Base-by-base conservation (phyloP, 2,329 filamentous ascomycete species). In the Trichophyton rubrum region DNA sequence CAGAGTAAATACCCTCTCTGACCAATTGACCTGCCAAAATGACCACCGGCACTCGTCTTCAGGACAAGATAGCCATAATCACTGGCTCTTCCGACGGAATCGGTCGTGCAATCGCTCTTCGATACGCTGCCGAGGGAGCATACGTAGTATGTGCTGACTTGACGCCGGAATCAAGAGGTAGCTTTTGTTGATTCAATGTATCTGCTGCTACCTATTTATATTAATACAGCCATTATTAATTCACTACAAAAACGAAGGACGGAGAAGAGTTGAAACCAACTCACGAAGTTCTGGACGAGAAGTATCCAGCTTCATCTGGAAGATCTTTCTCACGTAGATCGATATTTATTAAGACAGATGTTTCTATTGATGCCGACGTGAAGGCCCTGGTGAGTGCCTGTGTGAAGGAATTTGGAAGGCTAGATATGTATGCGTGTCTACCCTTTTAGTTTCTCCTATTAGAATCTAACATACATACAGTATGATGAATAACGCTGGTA, bases 401-500 rank as follows among this genome's bases (percentile, higher is more conserved):
- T 1, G 75, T 75, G 2, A 61, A 66, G n/a, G 64, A 65, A 15
- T 75, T 71, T 63, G 75, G 76, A 1, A 64, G 75, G 40, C 58
- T 79, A 3, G 76, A 79, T 64, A 74, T 80, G 75, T 78, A 68
- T 64, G 70, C 7, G 6, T 30, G 5, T 64, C 35, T 30, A 20
- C 30, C 9, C 33, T 35, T 41, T 27, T 38, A 13, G 3, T n/a
- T 43, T 43, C 40, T 5, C n/a, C n/a, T 17, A 43, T 43, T n/a
- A 15, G 15, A 43, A 43, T 15, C 40, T 43, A 43, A 43, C 40
- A 43, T 13, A 2, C 2, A 11, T 38, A 38, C 65, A 78, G 76
- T 0, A 67, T 80, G 56, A 75, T 78, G 49, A 79, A 79, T 60
- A 79, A 79, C 63, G 78, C 81, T 0, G 82, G 82, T 0, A 75